Base-by-base conservation (phyloP, 495 filamentous ascomycete species). In the Talaromyces wortmannii region DNA sequence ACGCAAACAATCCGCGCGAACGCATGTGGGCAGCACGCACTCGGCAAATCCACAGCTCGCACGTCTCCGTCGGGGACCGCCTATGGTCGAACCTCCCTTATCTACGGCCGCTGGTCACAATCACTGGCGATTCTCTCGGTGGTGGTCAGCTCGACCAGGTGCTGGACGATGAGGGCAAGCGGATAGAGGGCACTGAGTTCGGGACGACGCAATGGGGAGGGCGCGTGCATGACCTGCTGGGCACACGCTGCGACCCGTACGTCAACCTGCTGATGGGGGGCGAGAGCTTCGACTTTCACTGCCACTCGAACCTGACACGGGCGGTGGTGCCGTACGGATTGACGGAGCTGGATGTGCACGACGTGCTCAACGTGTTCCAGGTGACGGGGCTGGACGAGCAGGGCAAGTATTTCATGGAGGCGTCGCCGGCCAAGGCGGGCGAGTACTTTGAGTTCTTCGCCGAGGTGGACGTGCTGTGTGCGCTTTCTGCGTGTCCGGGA, bases 281-380 rank as follows among this genome's bases (percentile, higher is more conserved):
- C 1, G 78, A 81, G 54, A 75, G 74, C 5, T 91, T 87, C 60
- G 86, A 92, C 59, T 91, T 81, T 66, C 86, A 92, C 62, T 92
- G 89, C 67, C 88, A 89, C 62, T 90, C 85, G 16, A 94, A 94
- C 58, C 78, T 94, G 16, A 84, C 81, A 5, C 82, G 89, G 3
- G 84, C 89, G 0, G 78, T 91, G 30, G 61, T 84, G 1, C 84
- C 83, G 0, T 83, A 78, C 63, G 86, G 85, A 0, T 60, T 91
- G 50, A 80, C 76, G 8, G 89, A 92, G 65, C 69, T 78, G 45
- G 87, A 91, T 68, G 81, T 91, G 10, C 89, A 91, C 58, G 87
- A 92, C 68, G 87, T 92, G 2, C 68, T 92, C 51, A 91, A 92
- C 63, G 76, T 92, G 18, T 92, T 94, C 60, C 87, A 91, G 62